Conservation (phyloP, 345 rosid species). For the Zanthoxylum bungeanum region DNA sequence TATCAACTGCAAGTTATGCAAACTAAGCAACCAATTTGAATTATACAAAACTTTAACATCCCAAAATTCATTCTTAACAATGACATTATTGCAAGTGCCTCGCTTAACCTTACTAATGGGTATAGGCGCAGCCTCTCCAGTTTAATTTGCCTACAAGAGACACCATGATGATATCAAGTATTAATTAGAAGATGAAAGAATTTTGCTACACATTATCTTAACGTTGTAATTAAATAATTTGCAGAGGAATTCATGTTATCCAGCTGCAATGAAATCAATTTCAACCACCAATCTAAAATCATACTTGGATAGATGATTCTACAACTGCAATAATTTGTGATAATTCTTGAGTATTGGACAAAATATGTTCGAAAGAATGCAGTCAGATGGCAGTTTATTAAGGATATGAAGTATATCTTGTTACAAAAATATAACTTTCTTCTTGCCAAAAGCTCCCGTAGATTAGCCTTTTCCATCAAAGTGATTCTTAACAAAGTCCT, state of each 20-base stretch:
- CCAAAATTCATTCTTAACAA: not conserved
- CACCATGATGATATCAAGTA: conserved; percentile 1
- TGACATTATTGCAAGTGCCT: conserved; percentile 71
- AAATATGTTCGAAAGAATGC: not conserved
- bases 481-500: no score
- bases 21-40: not conserved
- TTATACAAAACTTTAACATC: not conserved
- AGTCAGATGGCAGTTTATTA: not conserved
- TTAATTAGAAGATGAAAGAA: not conserved
- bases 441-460: not conserved
- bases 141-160: conserved; percentile 66
- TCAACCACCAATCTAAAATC: no score
- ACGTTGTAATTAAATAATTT: not conserved
- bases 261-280: no score
- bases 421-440: not conserved
- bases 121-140: conserved; percentile 82
- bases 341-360: not conserved
- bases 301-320: no score
- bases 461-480: no score
- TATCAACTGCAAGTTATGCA: not conserved
- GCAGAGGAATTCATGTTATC: not conserved
- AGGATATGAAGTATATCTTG: not conserved
- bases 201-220: not conserved
- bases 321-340: no score
- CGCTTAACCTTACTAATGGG: conserved; percentile 87